Evolutionary conservation across 2,329 filamentous ascomycete species (phyloP), one percentile per base, ranked within the genome.

Genomic region (Epichloe baconii): DNA sequence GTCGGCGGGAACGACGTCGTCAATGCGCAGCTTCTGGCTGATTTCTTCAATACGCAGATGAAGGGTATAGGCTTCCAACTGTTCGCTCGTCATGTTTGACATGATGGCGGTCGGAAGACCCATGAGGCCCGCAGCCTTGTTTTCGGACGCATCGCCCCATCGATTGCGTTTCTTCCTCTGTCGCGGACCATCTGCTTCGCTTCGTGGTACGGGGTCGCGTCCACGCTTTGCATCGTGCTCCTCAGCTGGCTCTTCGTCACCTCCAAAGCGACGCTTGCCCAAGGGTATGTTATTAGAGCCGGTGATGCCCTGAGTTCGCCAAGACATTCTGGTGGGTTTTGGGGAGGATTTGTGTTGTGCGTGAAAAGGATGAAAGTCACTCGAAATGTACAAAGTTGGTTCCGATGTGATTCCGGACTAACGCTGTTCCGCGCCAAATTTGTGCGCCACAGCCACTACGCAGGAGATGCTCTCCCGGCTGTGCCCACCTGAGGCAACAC

Each of bases 41-140:
- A 98, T 98, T 71, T 98, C 93, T 69, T 98, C 91, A 64, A 98
- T 97, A 64, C 93, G 88, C 64, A 98, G 74, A 71, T 98, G 91
- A 59, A 97, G 76, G 21, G 90, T 93, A 68, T 98, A 98, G 19
- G 93, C 93, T 68, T 98, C 93, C 51, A 97, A 81, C 76, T 98
- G 93, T 71, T 98, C 93, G 65, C 85, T 91, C 51, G 93, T 98
- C 89, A 98, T 98, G 71, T 91, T 90, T 56, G 90, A 89, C 70
- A 91, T 83, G 68, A 98, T 97, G 64, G 91, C 88, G 15, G 93
- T 98, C 31, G 93, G 89, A 59, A 98, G 78, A 52, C 93, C 93
- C 90, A 98, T 97, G 55, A 98, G 78, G 58, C 93, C 93, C 52
- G 93, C 93, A 54, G 93, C 93, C 77, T 98, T 98, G 74, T 98